A percentile compares a stretch with the other conserved stretches of the same genome.
These are phyloP conservation scores for Tolypocladium endophyticum DNA, from an alignment of 2,329 filamentous ascomycete species.

Conservation along the genomic window DNA sequence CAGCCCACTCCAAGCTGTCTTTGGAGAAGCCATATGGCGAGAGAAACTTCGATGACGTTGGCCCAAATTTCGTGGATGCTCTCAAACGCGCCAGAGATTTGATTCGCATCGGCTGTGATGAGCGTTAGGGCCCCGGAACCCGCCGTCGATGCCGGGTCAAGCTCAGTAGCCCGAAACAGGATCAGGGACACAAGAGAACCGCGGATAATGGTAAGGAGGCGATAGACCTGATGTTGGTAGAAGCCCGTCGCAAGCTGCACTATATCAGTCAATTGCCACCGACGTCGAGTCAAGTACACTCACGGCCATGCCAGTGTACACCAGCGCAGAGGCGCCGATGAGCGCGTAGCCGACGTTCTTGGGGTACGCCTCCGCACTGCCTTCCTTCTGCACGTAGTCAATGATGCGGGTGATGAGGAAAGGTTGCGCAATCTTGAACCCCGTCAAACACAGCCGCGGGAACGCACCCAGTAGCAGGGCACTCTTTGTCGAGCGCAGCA, in stretches of 20 bases:
- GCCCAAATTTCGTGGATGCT: conserved; percentile 31
- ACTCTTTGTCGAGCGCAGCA: not conserved
- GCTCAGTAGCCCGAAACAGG: conserved; percentile 14
- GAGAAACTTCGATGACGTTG: conserved; percentile 26
- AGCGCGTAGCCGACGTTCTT: conserved; percentile 7
- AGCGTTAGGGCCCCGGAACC: conserved; percentile 28
- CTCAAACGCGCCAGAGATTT: conserved; percentile 22
- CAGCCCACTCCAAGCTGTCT: conserved; percentile 33
- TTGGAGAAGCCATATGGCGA: conserved; percentile 35
- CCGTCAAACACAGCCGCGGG: conserved; percentile 7
- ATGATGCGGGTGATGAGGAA: conserved; percentile 9
- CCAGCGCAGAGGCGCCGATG: conserved; percentile 7
- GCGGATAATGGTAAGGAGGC: conserved; percentile 18
- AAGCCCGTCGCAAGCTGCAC: conserved; percentile 8
- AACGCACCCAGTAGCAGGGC: not conserved
- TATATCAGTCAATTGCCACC: not conserved
- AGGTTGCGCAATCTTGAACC: conserved; percentile 12
- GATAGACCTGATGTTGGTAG: conserved; percentile 14
- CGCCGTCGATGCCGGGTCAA: conserved; percentile 14
- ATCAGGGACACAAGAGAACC: conserved; percentile 16
- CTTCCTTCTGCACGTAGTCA: not conserved
- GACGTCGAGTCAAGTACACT: not conserved
- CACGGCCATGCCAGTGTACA: conserved; percentile 9
- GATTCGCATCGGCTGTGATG: conserved; percentile 34
- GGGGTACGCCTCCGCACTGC: not conserved